phyloP scores from a whole-genome alignment of 257 asterid genomes.

The Ophiorrhiza pumila region DNA sequence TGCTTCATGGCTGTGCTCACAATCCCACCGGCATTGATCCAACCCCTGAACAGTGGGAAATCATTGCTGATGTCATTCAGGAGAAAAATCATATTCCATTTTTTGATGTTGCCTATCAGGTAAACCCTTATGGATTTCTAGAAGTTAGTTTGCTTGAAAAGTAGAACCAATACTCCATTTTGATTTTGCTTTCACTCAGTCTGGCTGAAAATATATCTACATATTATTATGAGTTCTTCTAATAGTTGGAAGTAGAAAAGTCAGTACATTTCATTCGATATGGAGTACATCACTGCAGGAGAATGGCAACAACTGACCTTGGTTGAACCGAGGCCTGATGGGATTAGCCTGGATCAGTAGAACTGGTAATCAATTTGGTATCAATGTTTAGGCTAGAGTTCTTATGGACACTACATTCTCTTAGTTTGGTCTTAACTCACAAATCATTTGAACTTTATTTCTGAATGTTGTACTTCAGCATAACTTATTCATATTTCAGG shows the following conservation, averaged over 20 bases:
- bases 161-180: not conserved
- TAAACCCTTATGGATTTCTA: slow-evolving; percentile 22
- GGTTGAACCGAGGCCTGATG: not conserved
- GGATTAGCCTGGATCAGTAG: not conserved
- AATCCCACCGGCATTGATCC: slow-evolving; percentile 99
- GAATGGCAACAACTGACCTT: not conserved
- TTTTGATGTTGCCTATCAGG: slow-evolving; percentile 99
- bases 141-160: slow-evolving; percentile 4
- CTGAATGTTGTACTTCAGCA: not conserved
- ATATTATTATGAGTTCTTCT: not conserved
- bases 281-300: not conserved
- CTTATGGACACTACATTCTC: not conserved
- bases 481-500: not conserved
- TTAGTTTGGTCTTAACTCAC: not conserved
- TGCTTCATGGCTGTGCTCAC: slow-evolving; percentile 98
- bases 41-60: slow-evolving; percentile 86
- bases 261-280: not conserved
- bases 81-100: slow-evolving; percentile 91
- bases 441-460: not conserved
- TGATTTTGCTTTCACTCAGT: not conserved
- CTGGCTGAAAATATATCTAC: not conserved
- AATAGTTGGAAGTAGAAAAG: not conserved
- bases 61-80: slow-evolving; percentile 81
- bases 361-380: not conserved
- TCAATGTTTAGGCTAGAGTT: not conserved